phyloP scores from a whole-genome alignment of 2,329 filamentous ascomycete genomes.

The Fusarium guadeloupense region DNA sequence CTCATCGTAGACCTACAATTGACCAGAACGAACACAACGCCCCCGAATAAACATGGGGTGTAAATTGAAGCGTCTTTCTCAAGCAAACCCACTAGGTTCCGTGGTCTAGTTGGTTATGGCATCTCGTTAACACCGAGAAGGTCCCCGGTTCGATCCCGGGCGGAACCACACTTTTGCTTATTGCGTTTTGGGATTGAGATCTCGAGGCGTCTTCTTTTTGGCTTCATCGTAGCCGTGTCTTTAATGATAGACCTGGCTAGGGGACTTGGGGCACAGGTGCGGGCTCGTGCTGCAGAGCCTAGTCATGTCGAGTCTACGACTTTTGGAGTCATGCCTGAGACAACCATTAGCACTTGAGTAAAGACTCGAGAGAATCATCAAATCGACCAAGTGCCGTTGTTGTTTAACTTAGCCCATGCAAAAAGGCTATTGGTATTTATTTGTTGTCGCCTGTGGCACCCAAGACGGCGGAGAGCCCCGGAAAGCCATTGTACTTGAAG shows the following conservation, averaged over 20 bases:
- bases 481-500: constrained; percentile 61
- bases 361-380: no score
- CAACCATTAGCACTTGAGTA: no score
- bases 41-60: not conserved
- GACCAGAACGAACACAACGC: no score
- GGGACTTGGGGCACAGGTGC: no score
- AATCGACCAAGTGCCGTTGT: no score
- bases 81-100: constrained; percentile 26
- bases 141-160: constrained; percentile 38
- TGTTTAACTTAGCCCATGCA: no score
- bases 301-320: not conserved
- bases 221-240: not conserved
- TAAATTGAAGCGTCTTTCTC: accelerated
- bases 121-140: constrained; percentile 40
- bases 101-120: constrained; percentile 41
- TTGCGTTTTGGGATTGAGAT: not conserved
- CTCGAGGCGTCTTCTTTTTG: not conserved
- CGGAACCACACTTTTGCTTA: constrained; percentile 29
- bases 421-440: no score
- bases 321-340: not conserved
- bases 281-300: no score
- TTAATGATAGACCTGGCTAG: not conserved
- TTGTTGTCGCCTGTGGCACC: constrained; percentile 46
- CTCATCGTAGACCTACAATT: not conserved
- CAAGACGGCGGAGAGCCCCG: constrained; percentile 52